phyloP scores from a whole-genome alignment of 2,329 filamentous ascomycete genomes.

The Ceratocystis huliohia region DNA sequence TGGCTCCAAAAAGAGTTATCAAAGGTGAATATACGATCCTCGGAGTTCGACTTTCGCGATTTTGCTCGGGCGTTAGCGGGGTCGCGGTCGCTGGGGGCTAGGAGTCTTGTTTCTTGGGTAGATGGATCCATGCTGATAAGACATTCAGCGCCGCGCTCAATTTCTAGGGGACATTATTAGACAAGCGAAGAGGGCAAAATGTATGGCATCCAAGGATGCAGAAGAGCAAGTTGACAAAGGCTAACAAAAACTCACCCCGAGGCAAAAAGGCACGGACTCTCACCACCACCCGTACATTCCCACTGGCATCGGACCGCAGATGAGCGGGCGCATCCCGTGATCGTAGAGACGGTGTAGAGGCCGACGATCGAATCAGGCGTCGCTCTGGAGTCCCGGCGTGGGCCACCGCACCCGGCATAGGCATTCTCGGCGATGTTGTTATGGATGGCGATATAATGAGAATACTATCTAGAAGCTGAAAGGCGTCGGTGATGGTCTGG shows the following conservation, averaged over 20 bases:
- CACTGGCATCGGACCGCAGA: conserved; percentile 48
- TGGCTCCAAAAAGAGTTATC: conserved; percentile 99
- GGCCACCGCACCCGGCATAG: conserved; percentile 32
- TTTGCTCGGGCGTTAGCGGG: conserved; percentile 45
- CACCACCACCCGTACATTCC: conserved; percentile 73
- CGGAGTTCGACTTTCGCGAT: conserved; percentile 54
- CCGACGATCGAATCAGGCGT: conserved; percentile 46
- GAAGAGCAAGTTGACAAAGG: not conserved
- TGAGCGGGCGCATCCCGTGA: conserved; percentile 54
- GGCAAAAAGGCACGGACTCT: conserved; percentile 67
- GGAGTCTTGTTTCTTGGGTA: conserved; percentile 72
- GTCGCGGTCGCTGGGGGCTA: conserved; percentile 49
- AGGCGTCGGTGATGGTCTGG: conserved; percentile 15
- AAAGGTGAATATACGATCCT: conserved; percentile 88
- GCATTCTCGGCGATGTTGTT: conserved; percentile 30
- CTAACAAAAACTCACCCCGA: conserved; percentile 44
- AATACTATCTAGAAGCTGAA: conserved; percentile 30
- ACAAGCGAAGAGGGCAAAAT: not conserved
- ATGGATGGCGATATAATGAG: conserved; percentile 25
- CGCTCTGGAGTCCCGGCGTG: conserved; percentile 33
- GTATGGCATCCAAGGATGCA: not conserved
- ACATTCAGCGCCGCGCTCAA: conserved; percentile 67
- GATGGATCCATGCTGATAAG: conserved; percentile 83
- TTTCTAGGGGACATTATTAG: conserved; percentile 44
- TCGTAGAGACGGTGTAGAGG: conserved; percentile 66